Evolutionary conservation across 805 yeast genomes (phyloP).

Genomic region (Candida stauntonica): DNA sequence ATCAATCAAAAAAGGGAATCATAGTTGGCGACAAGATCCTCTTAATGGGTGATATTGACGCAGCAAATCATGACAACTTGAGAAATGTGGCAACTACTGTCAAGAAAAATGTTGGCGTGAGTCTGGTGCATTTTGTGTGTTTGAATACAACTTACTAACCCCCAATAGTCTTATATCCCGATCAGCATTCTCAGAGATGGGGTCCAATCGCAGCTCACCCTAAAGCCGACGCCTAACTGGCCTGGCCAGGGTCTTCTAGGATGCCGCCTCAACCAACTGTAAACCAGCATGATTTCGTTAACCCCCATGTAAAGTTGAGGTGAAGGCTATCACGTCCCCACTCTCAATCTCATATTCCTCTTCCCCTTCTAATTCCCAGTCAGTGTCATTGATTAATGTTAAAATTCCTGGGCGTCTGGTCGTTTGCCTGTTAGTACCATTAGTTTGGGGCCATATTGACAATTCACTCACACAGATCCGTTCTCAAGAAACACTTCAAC

Average conservation of each 20-base stretch:
- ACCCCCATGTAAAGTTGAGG: slow-evolving; percentile 95
- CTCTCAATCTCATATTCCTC: slow-evolving; percentile 72
- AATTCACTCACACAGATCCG: slow-evolving; percentile 41
- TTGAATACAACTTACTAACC: too few relatives aligned
- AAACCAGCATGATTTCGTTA: too few relatives aligned
- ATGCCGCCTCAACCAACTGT: slow-evolving; percentile 25
- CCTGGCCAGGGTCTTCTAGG: slow-evolving; percentile 29
- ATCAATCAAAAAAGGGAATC: slow-evolving; percentile 39
- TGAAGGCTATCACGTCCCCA: slow-evolving; percentile 78
- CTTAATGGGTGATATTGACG: slow-evolving; percentile 48
- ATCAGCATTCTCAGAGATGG: slow-evolving; percentile 5
- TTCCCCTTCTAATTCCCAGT: slow-evolving; percentile 94
- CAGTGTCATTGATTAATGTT: slow-evolving; percentile 88
- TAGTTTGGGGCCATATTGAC: too few relatives aligned
- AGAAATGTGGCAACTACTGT: slow-evolving; percentile 42
- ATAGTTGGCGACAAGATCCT: slow-evolving; percentile 40
- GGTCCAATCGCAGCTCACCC: slow-evolving; percentile 1
- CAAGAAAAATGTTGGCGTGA: slow-evolving; percentile 33
- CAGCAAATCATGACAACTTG: slow-evolving; percentile 51
- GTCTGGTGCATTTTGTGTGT: slow-evolving; percentile 10
- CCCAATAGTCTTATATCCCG: background rate
- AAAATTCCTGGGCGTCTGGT: slow-evolving; percentile 83
- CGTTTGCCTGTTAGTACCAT: slow-evolving; percentile 1
- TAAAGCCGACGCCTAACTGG: slow-evolving; percentile 20
- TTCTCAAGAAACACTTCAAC: slow-evolving; percentile 76